phyloP scores from a whole-genome alignment of 805 yeast species.

The Nakazawaea siamensis region DNA sequence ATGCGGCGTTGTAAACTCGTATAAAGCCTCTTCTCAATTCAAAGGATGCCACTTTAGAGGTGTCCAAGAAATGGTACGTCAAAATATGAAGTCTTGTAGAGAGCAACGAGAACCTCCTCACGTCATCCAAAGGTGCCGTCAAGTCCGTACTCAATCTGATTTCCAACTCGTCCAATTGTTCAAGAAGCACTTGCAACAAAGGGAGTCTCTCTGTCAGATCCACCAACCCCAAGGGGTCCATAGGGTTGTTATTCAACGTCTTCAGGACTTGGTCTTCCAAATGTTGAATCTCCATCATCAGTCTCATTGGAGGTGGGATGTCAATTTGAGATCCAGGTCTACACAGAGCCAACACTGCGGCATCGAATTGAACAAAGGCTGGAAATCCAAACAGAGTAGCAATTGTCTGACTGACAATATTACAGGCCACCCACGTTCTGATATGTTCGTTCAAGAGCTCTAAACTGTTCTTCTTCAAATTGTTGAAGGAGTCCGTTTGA shows the following conservation, averaged over 20 bases:
- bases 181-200: constrained; percentile 57
- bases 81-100: constrained; percentile 76
- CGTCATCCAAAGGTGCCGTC: constrained; percentile 49
- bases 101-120: constrained; percentile 58
- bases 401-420: constrained; percentile 80
- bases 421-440: constrained; percentile 91
- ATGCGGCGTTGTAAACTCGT: constrained; percentile 71
- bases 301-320: constrained; percentile 55
- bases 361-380: constrained; percentile 80
- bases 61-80: constrained; percentile 76
- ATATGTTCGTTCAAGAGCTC: constrained; percentile 64
- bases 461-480: constrained; percentile 35
- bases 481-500: constrained; percentile 31
- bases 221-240: constrained; percentile 58
- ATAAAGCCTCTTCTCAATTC: constrained; percentile 70
- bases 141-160: constrained; percentile 31
- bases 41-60: constrained; percentile 35
- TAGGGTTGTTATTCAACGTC: constrained; percentile 62
- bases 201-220: constrained; percentile 70
- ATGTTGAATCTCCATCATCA: constrained; percentile 75
- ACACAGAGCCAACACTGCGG: constrained; percentile 49
- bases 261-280: constrained; percentile 81
- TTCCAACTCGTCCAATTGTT: constrained; percentile 74
- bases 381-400: constrained; percentile 95
- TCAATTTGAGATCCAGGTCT: constrained; percentile 34